Evolutionary conservation across 495 filamentous ascomycete genomes (phyloP).

Genomic region (Aspergillus bridgeri): DNA sequence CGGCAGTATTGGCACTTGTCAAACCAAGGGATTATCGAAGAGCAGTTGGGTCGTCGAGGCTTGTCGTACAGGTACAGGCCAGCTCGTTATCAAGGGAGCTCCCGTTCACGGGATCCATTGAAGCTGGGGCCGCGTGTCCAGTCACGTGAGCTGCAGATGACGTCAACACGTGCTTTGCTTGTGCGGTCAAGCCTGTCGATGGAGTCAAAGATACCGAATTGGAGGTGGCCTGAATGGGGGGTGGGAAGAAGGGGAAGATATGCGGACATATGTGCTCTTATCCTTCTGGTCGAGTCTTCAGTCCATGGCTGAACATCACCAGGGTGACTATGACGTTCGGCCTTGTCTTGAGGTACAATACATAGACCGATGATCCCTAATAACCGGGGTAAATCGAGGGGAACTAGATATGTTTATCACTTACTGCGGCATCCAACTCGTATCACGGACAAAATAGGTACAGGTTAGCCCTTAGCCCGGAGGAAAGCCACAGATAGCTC

Average conservation of each 20-base stretch:
- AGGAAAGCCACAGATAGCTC: too few relatives aligned
- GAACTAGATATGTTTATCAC: too few relatives aligned
- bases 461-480: too few relatives aligned
- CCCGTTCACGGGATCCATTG: slow-evolving; percentile 8
- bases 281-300: too few relatives aligned
- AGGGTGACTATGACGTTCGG: too few relatives aligned
- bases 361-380: too few relatives aligned
- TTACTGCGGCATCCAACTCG: too few relatives aligned
- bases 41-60: background rate
- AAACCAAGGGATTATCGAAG: background rate
- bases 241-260: background rate
- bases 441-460: too few relatives aligned
- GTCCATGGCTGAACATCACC: too few relatives aligned
- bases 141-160: slow-evolving; percentile 15
- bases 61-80: slow-evolving; percentile 6
- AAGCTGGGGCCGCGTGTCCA: slow-evolving; percentile 13
- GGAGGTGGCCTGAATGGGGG: background rate
- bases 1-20: background rate
- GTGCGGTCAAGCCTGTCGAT: background rate
- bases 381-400: too few relatives aligned
- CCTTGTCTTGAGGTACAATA: too few relatives aligned
- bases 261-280: background rate
- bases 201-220: background rate
- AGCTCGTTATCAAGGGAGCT: slow-evolving; percentile 2
- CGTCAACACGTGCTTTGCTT: background rate